Conservation (phyloP, 139 green algal species). For the Asterochloris erici region DNA sequence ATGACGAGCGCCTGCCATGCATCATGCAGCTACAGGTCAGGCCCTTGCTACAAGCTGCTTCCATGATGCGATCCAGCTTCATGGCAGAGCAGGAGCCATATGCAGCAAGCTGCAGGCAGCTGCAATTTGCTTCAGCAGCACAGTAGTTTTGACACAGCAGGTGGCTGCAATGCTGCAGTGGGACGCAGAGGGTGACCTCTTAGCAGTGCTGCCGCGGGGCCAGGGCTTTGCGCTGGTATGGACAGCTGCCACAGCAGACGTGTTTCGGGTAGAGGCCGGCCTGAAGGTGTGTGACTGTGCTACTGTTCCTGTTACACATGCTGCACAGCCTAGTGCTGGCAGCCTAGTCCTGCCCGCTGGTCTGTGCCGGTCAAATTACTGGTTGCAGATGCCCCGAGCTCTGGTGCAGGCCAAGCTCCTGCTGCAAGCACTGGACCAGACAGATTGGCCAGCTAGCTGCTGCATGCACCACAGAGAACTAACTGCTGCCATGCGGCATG, state of each 20-base stretch:
- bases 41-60: background rate
- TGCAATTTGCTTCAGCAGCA: no score
- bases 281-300: conserved; percentile 44
- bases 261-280: conserved; percentile 62
- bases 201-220: conserved; percentile 60
- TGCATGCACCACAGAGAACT: no score
- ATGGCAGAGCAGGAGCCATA: background rate
- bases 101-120: no score
- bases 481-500: no score
- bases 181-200: conserved; percentile 55
- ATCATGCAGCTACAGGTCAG: conserved; percentile 38
- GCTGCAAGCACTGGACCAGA: no score
- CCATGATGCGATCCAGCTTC: background rate
- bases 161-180: conserved; percentile 39
- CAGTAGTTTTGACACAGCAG: background rate
- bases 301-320: background rate
- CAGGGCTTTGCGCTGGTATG: conserved; percentile 61
- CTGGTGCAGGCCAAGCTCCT: background rate
- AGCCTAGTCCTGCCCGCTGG: background rate
- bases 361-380: background rate
- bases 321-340: background rate
- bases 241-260: conserved; percentile 45
- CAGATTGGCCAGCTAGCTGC: no score
- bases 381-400: background rate
- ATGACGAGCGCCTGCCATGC: conserved; percentile 20